A percentile compares a stretch with the other conserved stretches of the same genome.
Conservation (phyloP, 108 stramenopile genomes). For the Nitzschia sp. region DNA sequence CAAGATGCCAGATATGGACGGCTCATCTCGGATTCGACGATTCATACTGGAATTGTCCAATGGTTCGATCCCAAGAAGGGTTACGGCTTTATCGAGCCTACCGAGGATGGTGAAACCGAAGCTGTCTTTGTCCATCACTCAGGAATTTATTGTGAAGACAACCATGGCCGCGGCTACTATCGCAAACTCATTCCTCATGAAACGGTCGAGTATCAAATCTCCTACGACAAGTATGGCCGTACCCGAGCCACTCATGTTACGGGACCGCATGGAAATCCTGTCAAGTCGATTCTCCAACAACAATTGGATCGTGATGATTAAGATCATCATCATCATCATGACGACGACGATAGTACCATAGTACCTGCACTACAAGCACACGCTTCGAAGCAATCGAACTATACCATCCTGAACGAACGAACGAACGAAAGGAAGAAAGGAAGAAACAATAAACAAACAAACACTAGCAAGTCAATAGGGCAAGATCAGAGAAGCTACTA, state of each 20-base stretch:
- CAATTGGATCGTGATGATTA: too few species aligned
- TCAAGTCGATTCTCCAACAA: conserved; percentile 21
- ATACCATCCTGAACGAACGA: background rate
- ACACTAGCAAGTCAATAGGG: background rate
- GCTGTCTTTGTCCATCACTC: conserved; percentile 52
- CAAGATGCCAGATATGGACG: background rate
- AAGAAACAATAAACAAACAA: too few species aligned
- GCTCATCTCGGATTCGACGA: too few species aligned
- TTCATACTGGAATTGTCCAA: conserved; percentile 27
- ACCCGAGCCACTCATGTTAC: conserved; percentile 65
- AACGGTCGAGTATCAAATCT: conserved; percentile 56
- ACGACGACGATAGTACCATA: too few species aligned
- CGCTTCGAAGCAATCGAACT: background rate
- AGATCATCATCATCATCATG: too few species aligned
- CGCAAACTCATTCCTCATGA: conserved; percentile 43
- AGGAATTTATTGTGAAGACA: conserved; percentile 29
- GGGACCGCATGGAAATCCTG: conserved; percentile 70
- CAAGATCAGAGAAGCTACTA: too few species aligned
- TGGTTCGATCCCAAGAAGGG: conserved; percentile 63
- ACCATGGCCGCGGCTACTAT: conserved; percentile 3
- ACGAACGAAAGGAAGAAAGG: too few species aligned
- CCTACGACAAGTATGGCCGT: conserved; percentile 39
- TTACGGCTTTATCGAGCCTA: conserved; percentile 52
- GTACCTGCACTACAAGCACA: too few species aligned
- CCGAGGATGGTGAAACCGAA: conserved; percentile 21